Conservation (phyloP, 163 green algal species). For the Scenedesmus sp. region DNA sequence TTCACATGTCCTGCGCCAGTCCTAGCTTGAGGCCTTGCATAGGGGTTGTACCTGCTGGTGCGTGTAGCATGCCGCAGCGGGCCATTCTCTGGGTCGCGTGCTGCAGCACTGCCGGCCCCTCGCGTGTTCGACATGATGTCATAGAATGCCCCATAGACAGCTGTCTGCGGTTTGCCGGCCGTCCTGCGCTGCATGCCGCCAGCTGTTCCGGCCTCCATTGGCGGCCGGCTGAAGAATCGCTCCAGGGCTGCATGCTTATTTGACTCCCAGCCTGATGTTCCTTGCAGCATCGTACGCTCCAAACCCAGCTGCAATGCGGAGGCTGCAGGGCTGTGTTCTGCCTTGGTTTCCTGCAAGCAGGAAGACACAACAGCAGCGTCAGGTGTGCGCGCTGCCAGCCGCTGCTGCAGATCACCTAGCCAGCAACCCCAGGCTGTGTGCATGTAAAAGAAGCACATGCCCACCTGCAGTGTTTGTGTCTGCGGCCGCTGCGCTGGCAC, state of each 20-base stretch:
- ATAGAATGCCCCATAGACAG: background rate
- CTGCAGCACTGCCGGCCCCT: background rate
- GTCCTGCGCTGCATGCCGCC: background rate
- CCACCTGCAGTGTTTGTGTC: background rate
- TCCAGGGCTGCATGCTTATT: conserved; percentile 45
- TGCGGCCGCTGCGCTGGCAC: background rate
- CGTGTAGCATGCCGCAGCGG: conserved; percentile 2
- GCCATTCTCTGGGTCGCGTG: background rate
- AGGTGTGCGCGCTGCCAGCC: background rate
- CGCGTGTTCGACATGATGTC: conserved; percentile 36
- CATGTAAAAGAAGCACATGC: too few species aligned
- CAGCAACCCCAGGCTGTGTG: background rate
- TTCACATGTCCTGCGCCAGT: conserved; percentile 36
- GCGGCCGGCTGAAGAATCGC: conserved; percentile 33
- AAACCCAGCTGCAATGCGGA: background rate
- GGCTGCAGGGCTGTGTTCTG: background rate
- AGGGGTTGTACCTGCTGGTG: conserved; percentile 21
- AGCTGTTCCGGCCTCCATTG: background rate
- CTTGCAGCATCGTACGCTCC: conserved; percentile 29
- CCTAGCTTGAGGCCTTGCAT: conserved; percentile 25
- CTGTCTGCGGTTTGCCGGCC: background rate
- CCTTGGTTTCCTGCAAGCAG: background rate
- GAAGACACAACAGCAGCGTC: background rate
- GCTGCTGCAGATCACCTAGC: background rate
- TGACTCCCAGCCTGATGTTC: conserved; percentile 10